Percentiles rank a stretch among this genome's conserved stretches.
These are phyloP conservation scores for Aristolochia contorta DNA, from an alignment of 164 flowering plant genomes.

Conservation along the genomic window DNA sequence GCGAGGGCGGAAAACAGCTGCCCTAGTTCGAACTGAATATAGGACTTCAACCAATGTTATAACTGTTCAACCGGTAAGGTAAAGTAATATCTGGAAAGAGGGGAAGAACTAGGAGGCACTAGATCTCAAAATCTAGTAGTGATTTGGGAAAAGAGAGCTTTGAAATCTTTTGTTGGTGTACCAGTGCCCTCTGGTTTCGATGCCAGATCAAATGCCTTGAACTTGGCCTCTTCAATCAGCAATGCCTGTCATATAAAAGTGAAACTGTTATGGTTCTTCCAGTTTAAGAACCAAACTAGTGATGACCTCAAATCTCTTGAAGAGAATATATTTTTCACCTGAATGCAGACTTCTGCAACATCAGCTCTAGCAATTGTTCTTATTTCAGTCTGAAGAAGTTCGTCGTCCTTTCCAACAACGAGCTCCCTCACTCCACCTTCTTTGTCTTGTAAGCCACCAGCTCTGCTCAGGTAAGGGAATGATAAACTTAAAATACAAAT, in stretches of 20 bases:
- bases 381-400: slow-evolving; percentile 73
- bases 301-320: background rate
- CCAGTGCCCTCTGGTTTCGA: slow-evolving; percentile 87
- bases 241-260: slow-evolving; percentile 49
- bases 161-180: slow-evolving; percentile 84
- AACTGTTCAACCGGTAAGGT: too few species aligned
- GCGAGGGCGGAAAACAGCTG: background rate
- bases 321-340: slow-evolving; percentile 33
- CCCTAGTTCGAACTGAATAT: too few species aligned
- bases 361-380: slow-evolving; percentile 73
- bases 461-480: slow-evolving; percentile 30
- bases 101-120: background rate
- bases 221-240: slow-evolving; percentile 73
- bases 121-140: slow-evolving; percentile 49
- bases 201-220: slow-evolving; percentile 86
- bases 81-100: background rate
- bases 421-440: slow-evolving; percentile 89
- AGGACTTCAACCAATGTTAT: too few species aligned
- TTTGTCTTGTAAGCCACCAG: slow-evolving; percentile 94
- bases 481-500: too few species aligned
- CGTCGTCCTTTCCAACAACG: slow-evolving; percentile 90
- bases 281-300: background rate
- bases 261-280: too few species aligned
- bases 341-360: slow-evolving; percentile 97
- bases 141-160: slow-evolving; percentile 63